These are phyloP conservation scores for Orbilia ellipsospora DNA, from an alignment of 2,329 filamentous ascomycete species.

Conservation along the genomic window DNA sequence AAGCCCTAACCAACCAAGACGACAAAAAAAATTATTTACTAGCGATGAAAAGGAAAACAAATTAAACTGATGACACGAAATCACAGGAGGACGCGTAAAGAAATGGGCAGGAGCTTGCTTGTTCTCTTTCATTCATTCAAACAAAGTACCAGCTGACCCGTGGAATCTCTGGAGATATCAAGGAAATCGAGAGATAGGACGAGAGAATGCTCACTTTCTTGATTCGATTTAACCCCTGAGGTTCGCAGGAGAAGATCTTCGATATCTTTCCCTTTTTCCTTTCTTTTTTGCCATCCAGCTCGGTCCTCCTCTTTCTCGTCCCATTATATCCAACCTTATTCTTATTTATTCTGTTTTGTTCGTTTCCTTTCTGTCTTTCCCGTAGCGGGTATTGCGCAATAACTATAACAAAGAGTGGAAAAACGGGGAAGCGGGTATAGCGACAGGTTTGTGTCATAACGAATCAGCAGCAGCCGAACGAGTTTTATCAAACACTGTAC, in stretches of 20 bases:
- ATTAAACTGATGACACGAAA: conserved; percentile 53
- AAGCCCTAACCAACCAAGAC: conserved; percentile 23
- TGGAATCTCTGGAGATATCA: conserved; percentile 24
- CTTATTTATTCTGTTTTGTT: not conserved
- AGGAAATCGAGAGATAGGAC: not conserved
- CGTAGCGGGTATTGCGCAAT: conserved; percentile 56
- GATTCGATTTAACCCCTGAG: not conserved
- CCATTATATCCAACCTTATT: too few relatives aligned
- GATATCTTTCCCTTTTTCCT: not conserved
- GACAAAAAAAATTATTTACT: not conserved
- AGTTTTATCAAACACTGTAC: conserved; percentile 8
- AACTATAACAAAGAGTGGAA: conserved; percentile 38
- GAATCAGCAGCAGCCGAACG: conserved; percentile 26
- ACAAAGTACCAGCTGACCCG: conserved; percentile 5
- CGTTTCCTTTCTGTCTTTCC: conserved; percentile 8
- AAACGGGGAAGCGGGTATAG: conserved; percentile 53
- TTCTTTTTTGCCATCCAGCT: not conserved
- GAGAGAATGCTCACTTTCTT: conserved; percentile 12
- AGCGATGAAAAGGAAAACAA: conserved; percentile 54
- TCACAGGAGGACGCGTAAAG: conserved; percentile 54
- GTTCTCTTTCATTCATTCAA: not conserved
- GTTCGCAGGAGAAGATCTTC: too few relatives aligned
- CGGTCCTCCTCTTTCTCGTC: too few relatives aligned
- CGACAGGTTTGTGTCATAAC: conserved; percentile 55
- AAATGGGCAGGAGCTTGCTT: conserved; percentile 23